phyloP scores from a whole-genome alignment of 345 rosid genomes.

The Atalantia buxifolia region DNA sequence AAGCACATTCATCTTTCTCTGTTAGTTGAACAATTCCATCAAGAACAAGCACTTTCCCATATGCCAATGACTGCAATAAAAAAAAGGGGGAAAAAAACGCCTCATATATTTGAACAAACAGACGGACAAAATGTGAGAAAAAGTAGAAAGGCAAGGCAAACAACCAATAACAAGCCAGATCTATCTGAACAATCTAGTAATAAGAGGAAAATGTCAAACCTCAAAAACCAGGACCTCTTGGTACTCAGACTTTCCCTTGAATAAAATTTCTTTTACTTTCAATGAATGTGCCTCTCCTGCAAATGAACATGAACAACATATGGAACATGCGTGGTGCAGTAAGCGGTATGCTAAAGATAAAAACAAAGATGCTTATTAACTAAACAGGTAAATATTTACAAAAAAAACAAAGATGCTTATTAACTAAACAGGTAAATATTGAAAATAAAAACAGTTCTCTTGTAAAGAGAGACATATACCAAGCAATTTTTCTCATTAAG shows the following conservation, averaged over 20 bases:
- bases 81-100: background rate
- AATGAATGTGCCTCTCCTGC: constrained; percentile 94
- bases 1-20: constrained; percentile 94
- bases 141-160: background rate
- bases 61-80: constrained; percentile 66
- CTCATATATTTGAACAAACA: background rate
- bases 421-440: background rate
- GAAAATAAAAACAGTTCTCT: background rate
- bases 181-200: constrained; percentile 1
- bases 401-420: background rate
- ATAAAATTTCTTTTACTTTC: constrained; percentile 71
- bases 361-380: background rate
- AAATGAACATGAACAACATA: constrained; percentile 10
- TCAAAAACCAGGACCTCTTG: constrained; percentile 92
- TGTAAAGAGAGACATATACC: background rate
- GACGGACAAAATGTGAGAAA: background rate
- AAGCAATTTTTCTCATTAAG: background rate
- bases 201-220: constrained; percentile 37
- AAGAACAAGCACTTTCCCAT: constrained; percentile 97
- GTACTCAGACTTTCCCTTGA: constrained; percentile 72
- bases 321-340: background rate
- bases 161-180: background rate
- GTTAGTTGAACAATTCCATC: constrained; percentile 95
- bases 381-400: background rate
- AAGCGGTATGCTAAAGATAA: background rate